Conservation (phyloP, 1,139 yeast species). For the Blastobotrys illinoisensis region DNA sequence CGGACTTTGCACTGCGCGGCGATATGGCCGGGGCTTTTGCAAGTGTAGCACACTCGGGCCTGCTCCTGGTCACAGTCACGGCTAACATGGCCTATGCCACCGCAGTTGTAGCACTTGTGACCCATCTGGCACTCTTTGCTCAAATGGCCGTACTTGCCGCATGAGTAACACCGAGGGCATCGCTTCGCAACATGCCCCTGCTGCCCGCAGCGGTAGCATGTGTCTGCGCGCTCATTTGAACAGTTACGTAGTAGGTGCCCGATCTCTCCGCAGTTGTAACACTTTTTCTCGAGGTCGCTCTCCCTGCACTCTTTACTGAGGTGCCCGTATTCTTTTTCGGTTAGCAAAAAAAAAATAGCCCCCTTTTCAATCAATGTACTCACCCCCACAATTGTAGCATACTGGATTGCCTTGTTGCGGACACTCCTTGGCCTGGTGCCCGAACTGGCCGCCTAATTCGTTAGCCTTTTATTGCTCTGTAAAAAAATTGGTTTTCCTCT, state of each 20-base stretch:
- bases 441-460: constrained; percentile 30
- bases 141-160: constrained; percentile 81
- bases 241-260: constrained; percentile 76
- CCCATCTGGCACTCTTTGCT: constrained; percentile 35
- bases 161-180: constrained; percentile 94
- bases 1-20: constrained; percentile 48
- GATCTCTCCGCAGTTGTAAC: constrained; percentile 82
- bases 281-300: constrained; percentile 37
- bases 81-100: constrained; percentile 82
- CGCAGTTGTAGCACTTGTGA: constrained; percentile 84
- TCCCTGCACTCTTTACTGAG: constrained; percentile 69
- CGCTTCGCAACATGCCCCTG: constrained; percentile 68
- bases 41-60: constrained; percentile 73
- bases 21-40: constrained; percentile 89
- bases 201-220: constrained; percentile 14
- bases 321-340: constrained; percentile 50
- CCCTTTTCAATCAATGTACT: constrained; percentile 11
- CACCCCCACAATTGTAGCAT: constrained; percentile 33
- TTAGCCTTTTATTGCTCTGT: constrained; percentile 4
- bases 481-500: not conserved
- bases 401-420: constrained; percentile 34
- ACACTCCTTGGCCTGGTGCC: constrained; percentile 35
- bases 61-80: constrained; percentile 57
- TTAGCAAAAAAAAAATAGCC: constrained; percentile 2
- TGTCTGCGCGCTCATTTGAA: constrained; percentile 18